Conservation (phyloP, 1,284 basidiomycete species). For the Ustilago shanxiensis region DNA sequence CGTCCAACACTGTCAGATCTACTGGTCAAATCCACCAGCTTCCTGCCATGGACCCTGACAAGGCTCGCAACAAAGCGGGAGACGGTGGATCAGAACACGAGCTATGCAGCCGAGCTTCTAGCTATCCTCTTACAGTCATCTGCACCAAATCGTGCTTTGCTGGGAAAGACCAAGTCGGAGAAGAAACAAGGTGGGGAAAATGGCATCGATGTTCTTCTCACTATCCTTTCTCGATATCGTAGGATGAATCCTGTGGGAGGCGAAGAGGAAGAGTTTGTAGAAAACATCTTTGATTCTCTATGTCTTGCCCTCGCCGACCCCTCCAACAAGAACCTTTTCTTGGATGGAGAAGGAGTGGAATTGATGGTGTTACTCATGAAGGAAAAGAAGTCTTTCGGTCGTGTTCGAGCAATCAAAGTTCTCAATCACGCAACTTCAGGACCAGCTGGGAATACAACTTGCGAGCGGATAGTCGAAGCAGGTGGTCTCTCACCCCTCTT, state of each 20-base stretch:
- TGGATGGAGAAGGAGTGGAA: slow-evolving; percentile 92
- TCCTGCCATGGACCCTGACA: slow-evolving; percentile 84
- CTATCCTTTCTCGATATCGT: slow-evolving; percentile 80
- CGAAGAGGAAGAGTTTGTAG: slow-evolving; percentile 97
- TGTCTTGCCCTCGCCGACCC: slow-evolving; percentile 78
- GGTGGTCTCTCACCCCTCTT: slow-evolving; percentile 90
- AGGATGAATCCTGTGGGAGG: slow-evolving; percentile 82
- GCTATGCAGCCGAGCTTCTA: slow-evolving; percentile 75
- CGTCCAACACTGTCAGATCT: slow-evolving; percentile 78
- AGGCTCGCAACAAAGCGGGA: slow-evolving; percentile 71
- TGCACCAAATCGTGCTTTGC: slow-evolving; percentile 29
- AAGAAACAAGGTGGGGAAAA: slow-evolving; percentile 72
- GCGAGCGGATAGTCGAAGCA: slow-evolving; percentile 78
- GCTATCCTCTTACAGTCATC: slow-evolving; percentile 83
- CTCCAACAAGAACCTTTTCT: slow-evolving; percentile 52
- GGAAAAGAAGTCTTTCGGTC: slow-evolving; percentile 80
- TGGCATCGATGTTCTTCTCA: slow-evolving; percentile 83
- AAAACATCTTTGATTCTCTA: slow-evolving; percentile 90
- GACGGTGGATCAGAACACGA: slow-evolving; percentile 67
- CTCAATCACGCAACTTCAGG: slow-evolving; percentile 92
- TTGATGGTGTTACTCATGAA: slow-evolving; percentile 93
- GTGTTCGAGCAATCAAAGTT: slow-evolving; percentile 75
- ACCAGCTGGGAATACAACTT: slow-evolving; percentile 73
- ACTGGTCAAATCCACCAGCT: slow-evolving; percentile 80
- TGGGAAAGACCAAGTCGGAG: slow-evolving; percentile 16